Percentiles rank a stretch among this genome's conserved stretches.
Evolutionary conservation across 495 filamentous ascomycete species (phyloP).

Genomic region (Mytilinidion resinicola): DNA sequence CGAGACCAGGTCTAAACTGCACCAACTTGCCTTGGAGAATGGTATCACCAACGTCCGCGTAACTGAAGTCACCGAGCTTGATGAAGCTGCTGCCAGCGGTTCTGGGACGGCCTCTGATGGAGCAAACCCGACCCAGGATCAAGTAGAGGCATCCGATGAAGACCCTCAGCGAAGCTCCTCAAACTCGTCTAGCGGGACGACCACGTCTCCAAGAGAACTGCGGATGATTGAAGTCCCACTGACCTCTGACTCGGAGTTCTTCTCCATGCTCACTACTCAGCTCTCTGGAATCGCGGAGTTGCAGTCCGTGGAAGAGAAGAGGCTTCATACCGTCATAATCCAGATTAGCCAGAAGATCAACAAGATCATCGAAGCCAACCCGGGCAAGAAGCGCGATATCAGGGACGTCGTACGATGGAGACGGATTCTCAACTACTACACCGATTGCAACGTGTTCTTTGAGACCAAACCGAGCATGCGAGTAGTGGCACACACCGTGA

Average conservation of each 20-base stretch:
- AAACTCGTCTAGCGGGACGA: not conserved
- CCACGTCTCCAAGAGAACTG: slow-evolving; percentile 2
- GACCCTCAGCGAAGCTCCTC: not conserved
- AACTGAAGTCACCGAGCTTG: slow-evolving; percentile 16
- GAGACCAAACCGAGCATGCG: slow-evolving; percentile 56
- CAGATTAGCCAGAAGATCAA: slow-evolving; percentile 51
- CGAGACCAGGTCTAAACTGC: slow-evolving; percentile 47
- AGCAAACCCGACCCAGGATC: too few species aligned
- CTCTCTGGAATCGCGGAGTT: slow-evolving; percentile 54
- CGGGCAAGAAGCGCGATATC: slow-evolving; percentile 39
- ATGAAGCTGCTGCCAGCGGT: not conserved
- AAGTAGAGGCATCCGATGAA: too few species aligned
- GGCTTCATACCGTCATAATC: slow-evolving; percentile 49
- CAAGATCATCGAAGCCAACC: slow-evolving; percentile 51
- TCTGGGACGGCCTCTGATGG: too few species aligned
- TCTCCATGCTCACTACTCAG: slow-evolving; percentile 55
- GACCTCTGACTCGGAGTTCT: slow-evolving; percentile 61
- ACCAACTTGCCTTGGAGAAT: slow-evolving; percentile 40
- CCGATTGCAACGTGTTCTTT: slow-evolving; percentile 67
- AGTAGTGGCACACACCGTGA: slow-evolving; percentile 51
- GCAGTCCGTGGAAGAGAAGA: slow-evolving; percentile 50
- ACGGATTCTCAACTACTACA: slow-evolving; percentile 64
- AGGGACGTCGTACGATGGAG: slow-evolving; percentile 68
- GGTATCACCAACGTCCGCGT: slow-evolving; percentile 24
- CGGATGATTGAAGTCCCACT: slow-evolving; percentile 58